Evolutionary conservation across 306 rosid genomes (phyloP).

Genomic region (Castanopsis chinensis): DNA sequence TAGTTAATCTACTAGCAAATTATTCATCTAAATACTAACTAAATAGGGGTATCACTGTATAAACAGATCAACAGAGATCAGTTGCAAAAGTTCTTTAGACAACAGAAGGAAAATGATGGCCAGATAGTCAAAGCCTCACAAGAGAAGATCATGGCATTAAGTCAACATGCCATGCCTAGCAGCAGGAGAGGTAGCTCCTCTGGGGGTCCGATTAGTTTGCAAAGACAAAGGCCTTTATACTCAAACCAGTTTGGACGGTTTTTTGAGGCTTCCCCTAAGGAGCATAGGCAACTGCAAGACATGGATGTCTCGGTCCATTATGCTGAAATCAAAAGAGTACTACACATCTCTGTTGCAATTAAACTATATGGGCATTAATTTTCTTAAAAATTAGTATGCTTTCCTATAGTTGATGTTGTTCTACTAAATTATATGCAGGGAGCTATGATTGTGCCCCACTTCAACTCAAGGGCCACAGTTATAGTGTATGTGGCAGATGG

Average conservation of each 20-base stretch:
- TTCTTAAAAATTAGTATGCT: no score
- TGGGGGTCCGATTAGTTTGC: constrained; percentile 27
- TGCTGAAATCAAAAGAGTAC: constrained; percentile 36
- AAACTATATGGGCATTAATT: no score
- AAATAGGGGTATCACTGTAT: no score
- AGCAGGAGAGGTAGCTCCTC: constrained; percentile 10
- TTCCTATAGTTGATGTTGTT: neutral
- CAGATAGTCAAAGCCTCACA: constrained; percentile 27
- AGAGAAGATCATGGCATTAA: constrained; percentile 39
- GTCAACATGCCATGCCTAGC: constrained; percentile 27
- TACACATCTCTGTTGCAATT: neutral
- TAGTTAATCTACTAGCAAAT: neutral
- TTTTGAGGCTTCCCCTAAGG: constrained; percentile 41
- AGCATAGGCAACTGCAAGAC: constrained; percentile 33
- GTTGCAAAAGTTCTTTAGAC: constrained; percentile 18
- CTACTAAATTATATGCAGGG: constrained; percentile 21
- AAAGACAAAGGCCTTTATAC: constrained; percentile 12
- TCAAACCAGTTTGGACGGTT: constrained; percentile 33
- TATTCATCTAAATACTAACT: neutral
- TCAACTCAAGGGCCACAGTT: constrained; percentile 35
- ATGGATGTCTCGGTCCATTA: constrained; percentile 24
- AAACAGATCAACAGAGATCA: constrained; percentile 30
- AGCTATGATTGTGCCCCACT: constrained; percentile 46
- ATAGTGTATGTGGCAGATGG: constrained; percentile 37
- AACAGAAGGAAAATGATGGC: constrained; percentile 8